phyloP scores from a whole-genome alignment of 345 rosid genomes.

The Salix caprea region DNA sequence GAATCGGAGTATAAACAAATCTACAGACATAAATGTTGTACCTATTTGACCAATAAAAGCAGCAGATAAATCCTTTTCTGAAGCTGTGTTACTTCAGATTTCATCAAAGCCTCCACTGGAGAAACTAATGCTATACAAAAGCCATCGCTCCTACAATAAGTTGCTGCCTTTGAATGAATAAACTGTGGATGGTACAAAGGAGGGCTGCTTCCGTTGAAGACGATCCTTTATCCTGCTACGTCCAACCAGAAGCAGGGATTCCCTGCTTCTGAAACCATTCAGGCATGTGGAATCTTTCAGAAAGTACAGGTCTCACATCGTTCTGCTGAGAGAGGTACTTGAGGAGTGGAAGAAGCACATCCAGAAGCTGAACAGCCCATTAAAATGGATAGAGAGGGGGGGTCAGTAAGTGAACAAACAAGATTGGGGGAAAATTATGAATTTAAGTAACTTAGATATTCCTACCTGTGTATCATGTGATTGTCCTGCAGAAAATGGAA shows the following conservation, averaged over 20 bases:
- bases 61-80: slow-evolving; percentile 5
- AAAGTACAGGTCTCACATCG: slow-evolving; percentile 70
- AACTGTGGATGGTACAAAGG: slow-evolving; percentile 15
- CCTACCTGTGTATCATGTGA: slow-evolving; percentile 75
- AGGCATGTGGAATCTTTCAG: slow-evolving; percentile 81
- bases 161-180: slow-evolving; percentile 19
- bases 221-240: slow-evolving; percentile 9
- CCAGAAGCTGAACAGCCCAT: slow-evolving; percentile 63
- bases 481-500: slow-evolving; percentile 84
- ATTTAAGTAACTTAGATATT: background rate
- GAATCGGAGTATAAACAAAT: slow-evolving; percentile 19
- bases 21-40: slow-evolving; percentile 18
- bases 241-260: slow-evolving; percentile 64
- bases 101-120: slow-evolving; percentile 12
- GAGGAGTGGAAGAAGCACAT: slow-evolving; percentile 85
- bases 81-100: background rate
- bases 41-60: slow-evolving; percentile 20
- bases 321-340: slow-evolving; percentile 76
- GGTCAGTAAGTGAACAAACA: slow-evolving; percentile 9
- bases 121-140: slow-evolving; percentile 24
- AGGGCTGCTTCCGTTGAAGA: background rate
- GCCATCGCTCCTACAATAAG: slow-evolving; percentile 8
- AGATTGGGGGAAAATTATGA: background rate
- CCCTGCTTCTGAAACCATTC: slow-evolving; percentile 97
- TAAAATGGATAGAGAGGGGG: background rate